These are phyloP conservation scores for Boechera stricta DNA, from an alignment of 345 rosid genomes.

Conservation along the genomic window DNA sequence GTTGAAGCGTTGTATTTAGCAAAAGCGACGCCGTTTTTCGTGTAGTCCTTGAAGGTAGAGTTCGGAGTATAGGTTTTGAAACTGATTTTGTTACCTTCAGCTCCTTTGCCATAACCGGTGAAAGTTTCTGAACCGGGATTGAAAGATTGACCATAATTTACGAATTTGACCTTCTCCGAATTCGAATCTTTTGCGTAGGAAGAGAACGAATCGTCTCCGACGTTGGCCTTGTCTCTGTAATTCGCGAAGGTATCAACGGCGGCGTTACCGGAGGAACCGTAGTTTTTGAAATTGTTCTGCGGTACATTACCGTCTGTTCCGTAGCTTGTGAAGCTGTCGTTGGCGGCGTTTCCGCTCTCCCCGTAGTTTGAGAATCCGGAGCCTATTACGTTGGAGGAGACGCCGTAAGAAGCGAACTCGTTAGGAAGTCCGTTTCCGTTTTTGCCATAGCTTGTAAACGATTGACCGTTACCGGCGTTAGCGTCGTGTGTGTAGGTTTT, in stretches of 20 bases:
- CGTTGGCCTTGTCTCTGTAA: constrained; percentile 64
- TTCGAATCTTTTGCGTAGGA: constrained; percentile 71
- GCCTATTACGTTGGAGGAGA: constrained; percentile 63
- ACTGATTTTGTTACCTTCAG: constrained; percentile 43
- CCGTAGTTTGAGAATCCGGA: constrained; percentile 74
- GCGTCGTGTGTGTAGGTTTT: constrained; percentile 52
- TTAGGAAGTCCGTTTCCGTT: constrained; percentile 65
- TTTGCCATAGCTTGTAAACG: constrained; percentile 70
- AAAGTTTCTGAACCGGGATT: constrained; percentile 64
- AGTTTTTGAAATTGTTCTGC: constrained; percentile 63
- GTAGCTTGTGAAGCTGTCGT: constrained; percentile 71
- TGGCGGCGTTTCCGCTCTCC: constrained; percentile 58
- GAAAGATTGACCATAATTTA: constrained; percentile 62
- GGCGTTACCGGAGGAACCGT: constrained; percentile 59
- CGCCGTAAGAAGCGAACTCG: constrained; percentile 63
- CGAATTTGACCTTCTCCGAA: constrained; percentile 51
- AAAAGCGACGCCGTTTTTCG: constrained; percentile 53
- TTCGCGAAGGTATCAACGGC: constrained; percentile 54
- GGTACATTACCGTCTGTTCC: constrained; percentile 70
- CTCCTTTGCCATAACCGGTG: constrained; percentile 61
- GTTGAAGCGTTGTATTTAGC: constrained; percentile 49
- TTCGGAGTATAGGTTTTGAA: constrained; percentile 61
- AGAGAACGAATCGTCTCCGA: constrained; percentile 64
- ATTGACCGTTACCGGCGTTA: constrained; percentile 64
- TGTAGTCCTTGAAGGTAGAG: constrained; percentile 62